phyloP scores from a whole-genome alignment of 208 protist genomes.

The Vickermania spadyakhi region DNA sequence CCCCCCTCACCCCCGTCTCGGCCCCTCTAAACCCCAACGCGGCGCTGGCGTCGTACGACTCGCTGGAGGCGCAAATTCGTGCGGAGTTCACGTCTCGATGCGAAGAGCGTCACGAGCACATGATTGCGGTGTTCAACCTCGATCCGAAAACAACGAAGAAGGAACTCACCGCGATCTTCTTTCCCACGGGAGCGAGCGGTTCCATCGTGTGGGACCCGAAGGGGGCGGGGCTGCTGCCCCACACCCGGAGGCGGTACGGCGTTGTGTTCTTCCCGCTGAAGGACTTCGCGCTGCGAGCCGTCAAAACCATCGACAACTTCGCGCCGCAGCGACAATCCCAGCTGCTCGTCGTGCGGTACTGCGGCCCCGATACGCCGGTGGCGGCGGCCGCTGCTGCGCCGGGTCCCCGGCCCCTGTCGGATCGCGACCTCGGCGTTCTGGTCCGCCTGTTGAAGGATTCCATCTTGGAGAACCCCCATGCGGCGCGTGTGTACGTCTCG shows the following conservation, averaged over 20 bases:
- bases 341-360: slow-evolving; percentile 60
- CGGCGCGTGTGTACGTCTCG: background rate
- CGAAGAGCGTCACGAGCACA: slow-evolving; percentile 22
- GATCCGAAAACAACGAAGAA: slow-evolving; percentile 48
- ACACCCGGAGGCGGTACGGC: slow-evolving; percentile 29
- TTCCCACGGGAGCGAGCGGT: slow-evolving; percentile 46
- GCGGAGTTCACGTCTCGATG: slow-evolving; percentile 24
- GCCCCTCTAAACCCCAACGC: too few relatives aligned
- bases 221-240: too few relatives aligned
- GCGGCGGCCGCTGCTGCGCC: slow-evolving; percentile 1
- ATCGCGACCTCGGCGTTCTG: slow-evolving; percentile 5
- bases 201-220: slow-evolving; percentile 40
- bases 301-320: slow-evolving; percentile 80
- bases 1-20: slow-evolving; percentile 3
- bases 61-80: slow-evolving; percentile 27
- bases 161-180: slow-evolving; percentile 62
- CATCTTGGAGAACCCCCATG: slow-evolving; percentile 3
- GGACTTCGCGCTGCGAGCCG: slow-evolving; percentile 57
- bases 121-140: slow-evolving; percentile 73
- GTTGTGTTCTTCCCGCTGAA: slow-evolving; percentile 67
- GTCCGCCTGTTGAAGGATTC: background rate
- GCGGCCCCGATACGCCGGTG: slow-evolving; percentile 22
- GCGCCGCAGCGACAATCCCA: slow-evolving; percentile 70
- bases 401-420: slow-evolving; percentile 8
- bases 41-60: too few relatives aligned